Conservation (phyloP, 208 protist species). For the Trypanosoma cruzi region DNA sequence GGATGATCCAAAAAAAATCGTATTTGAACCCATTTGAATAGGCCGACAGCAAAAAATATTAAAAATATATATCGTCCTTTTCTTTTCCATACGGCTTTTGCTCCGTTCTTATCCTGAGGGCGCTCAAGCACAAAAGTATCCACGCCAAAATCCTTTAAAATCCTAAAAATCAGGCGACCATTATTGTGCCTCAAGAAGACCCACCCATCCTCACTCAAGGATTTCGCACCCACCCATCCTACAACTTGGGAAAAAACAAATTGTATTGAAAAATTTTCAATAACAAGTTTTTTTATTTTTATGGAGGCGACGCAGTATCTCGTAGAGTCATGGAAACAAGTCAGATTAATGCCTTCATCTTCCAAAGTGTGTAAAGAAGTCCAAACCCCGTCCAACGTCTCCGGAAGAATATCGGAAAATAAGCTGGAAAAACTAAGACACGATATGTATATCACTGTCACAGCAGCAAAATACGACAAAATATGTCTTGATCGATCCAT, state of each 20-base stretch:
- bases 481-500: not conserved
- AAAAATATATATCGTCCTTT: slow-evolving; percentile 53
- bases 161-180: slow-evolving; percentile 6
- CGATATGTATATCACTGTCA: slow-evolving; percentile 16
- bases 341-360: slow-evolving; percentile 15
- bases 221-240: slow-evolving; percentile 12
- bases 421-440: slow-evolving; percentile 25
- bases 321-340: slow-evolving; percentile 3
- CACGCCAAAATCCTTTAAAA: not conserved
- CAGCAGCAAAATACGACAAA: slow-evolving; percentile 11
- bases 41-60: slow-evolving; percentile 47
- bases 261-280: slow-evolving; percentile 13
- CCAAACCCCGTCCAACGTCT: slow-evolving; percentile 21
- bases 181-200: slow-evolving; percentile 18
- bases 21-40: slow-evolving; percentile 49
- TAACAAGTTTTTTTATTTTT: not conserved
- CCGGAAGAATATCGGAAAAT: slow-evolving; percentile 8
- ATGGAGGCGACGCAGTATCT: slow-evolving; percentile 1
- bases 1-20: slow-evolving; percentile 7
- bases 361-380: not conserved
- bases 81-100: slow-evolving; percentile 11
- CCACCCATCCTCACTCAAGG: slow-evolving; percentile 5
- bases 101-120: not conserved
- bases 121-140: slow-evolving; percentile 9
- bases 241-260: slow-evolving; percentile 15